Evolutionary conservation across 345 rosid genomes (phyloP).

Genomic region (Salix koriyanagi): DNA sequence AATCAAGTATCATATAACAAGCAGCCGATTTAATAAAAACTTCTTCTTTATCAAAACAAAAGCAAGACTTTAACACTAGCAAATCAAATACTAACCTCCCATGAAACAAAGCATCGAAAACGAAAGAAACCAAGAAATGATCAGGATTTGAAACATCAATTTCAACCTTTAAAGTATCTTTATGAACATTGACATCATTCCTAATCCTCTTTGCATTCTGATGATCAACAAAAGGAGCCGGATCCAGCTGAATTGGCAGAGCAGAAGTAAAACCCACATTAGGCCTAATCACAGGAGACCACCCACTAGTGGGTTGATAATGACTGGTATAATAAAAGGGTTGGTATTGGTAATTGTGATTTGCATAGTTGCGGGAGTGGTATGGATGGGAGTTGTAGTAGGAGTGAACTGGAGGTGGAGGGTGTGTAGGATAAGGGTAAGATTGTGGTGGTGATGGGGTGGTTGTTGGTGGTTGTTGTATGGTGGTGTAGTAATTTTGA

Average conservation of each 20-base stretch:
- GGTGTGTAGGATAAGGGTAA: conserved; percentile 34
- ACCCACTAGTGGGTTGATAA: conserved; percentile 25
- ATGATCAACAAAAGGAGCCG: conserved; percentile 75
- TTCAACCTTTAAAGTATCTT: conserved; percentile 63
- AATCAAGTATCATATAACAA: conserved; percentile 7
- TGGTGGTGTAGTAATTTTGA: conserved; percentile 22
- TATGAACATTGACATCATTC: conserved; percentile 85
- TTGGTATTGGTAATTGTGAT: conserved; percentile 48
- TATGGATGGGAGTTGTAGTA: conserved; percentile 36
- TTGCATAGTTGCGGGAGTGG: conserved; percentile 25
- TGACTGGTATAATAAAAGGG: conserved; percentile 50
- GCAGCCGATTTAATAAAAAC: neutral
- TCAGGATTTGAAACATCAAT: conserved; percentile 67
- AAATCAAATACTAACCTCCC: conserved; percentile 54
- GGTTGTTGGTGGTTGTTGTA: conserved; percentile 13
- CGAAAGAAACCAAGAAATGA: conserved; percentile 70
- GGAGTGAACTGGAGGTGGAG: conserved; percentile 36
- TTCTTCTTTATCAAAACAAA: neutral
- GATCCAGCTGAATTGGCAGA: conserved; percentile 34
- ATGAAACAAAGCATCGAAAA: conserved; percentile 78
- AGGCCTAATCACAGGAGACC: conserved; percentile 41
- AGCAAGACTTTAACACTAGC: neutral
- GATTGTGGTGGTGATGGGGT: conserved; percentile 7
- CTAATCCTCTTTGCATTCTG: conserved; percentile 84
- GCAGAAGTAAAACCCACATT: conserved; percentile 18